Percentiles rank a stretch among this genome's conserved stretches.
phyloP scores from a whole-genome alignment of 208 protist species.

The Herpetomonas samuelpessoai region DNA sequence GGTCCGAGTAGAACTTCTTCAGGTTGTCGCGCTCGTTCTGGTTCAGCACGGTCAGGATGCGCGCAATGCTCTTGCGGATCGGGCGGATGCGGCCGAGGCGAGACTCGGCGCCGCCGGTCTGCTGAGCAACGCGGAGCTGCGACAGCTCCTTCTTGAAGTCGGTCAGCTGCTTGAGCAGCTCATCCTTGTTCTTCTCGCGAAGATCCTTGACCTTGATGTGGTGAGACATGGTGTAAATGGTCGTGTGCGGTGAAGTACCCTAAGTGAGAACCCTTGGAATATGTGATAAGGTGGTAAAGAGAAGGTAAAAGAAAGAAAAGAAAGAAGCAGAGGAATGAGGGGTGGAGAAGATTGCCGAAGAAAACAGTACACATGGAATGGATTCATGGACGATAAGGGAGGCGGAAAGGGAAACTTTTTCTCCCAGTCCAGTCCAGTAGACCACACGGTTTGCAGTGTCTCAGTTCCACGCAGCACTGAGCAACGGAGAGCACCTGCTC shows the following conservation, averaged over 20 bases:
- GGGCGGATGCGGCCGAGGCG: conserved; percentile 96
- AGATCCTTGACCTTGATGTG: conserved; percentile 90
- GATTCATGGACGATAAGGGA: no score
- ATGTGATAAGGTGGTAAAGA: not conserved
- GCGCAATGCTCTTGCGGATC: conserved; percentile 96
- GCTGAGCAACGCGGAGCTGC: conserved; percentile 95
- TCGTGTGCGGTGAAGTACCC: not conserved
- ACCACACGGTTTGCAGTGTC: no score
- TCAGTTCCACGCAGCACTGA: no score
- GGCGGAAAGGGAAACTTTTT: no score
- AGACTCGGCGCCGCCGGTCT: conserved; percentile 85
- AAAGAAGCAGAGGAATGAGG: not conserved
- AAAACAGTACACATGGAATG: no score
- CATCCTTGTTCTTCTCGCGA: conserved; percentile 94
- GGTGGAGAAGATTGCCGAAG: no score
- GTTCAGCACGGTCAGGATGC: conserved; percentile 97
- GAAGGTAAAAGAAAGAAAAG: conserved; percentile 7
- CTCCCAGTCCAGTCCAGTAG: no score
- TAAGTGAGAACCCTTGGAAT: conserved; percentile 3
- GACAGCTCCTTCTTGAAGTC: conserved; percentile 98
- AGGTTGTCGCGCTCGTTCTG: conserved; percentile 93
- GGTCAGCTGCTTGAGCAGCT: conserved; percentile 96
- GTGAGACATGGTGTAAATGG: conserved; percentile 66
- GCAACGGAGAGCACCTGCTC: no score
- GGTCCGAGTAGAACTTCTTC: conserved; percentile 92